Evolutionary conservation across 1,139 yeast species (phyloP), one percentile per base, ranked within the genome.

Genomic region (Pichia sp.): DNA sequence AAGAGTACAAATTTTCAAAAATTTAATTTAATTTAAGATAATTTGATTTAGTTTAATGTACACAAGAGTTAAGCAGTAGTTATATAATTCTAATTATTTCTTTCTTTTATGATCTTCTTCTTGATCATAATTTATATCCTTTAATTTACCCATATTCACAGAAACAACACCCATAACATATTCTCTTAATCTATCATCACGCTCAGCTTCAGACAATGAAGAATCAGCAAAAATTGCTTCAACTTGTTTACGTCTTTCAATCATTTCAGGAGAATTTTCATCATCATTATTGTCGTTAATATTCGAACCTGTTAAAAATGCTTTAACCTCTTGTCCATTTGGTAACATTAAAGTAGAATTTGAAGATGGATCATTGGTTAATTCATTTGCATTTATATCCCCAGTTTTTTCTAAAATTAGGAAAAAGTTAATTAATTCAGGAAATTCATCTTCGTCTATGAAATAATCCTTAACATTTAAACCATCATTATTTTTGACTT

Each of bases 371-470:
- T 36, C 4, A 22, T 19, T 18, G 10, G n/a, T 48, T 31, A n/a
- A 31, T 19, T 30, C 43, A 13, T 29, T 25, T 11, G 49, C 30
- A 39, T 43, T 29, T 31, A 31, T 43, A 34, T 47, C 49, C 28
- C 55, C 54, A 6, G 47, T 22, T 14, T 27, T 42, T 58, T 64
- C 52, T 49, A 62, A 29, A 52, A 60, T 44, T 14, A 54, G 43
- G 62, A 90, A 72, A 62, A 85, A 91, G 44, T 73, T 75, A 10
- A 81, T 82, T 28, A 91, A 73, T 46, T 89, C 96, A 0, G 95
- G 91, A 61, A 78, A 85, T 60, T 91, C 98, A 39, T 77, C 91
- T 47, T 91, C 96, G 56, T 89, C 96, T 61, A 84, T 89, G 46
- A 84, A 79, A 62, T 78, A 83, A 53, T 83, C 81, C 27, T 80